Evolutionary conservation across 2,329 filamentous ascomycete genomes (phyloP).

Genomic region (Parascedosporium putredinis): DNA sequence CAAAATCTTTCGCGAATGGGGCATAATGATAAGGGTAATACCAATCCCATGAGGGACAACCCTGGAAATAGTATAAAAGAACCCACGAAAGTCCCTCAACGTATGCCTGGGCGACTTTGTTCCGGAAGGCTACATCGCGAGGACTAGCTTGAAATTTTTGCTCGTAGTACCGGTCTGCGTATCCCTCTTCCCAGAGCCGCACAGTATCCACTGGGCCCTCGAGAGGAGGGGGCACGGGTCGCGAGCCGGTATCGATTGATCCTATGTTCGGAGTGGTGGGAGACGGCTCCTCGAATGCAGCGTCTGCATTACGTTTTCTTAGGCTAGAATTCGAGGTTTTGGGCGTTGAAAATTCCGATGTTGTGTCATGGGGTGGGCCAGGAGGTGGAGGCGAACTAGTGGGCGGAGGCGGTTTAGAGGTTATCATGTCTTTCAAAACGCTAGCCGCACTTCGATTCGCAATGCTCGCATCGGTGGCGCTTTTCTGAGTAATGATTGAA

Average conservation of each 20-base stretch:
- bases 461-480: conserved; percentile 56
- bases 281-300: conserved; percentile 51
- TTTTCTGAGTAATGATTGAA: conserved; percentile 69
- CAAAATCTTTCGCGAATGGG: conserved; percentile 92
- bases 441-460: conserved; percentile 94
- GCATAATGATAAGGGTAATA: conserved; percentile 99
- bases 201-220: conserved; percentile 70
- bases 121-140: conserved; percentile 73
- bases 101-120: conserved; percentile 82
- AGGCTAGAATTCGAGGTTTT: conserved; percentile 23
- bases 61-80: conserved; percentile 92
- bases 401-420: neutral
- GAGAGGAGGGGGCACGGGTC: conserved; percentile 32
- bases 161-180: conserved; percentile 91
- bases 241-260: conserved; percentile 26
- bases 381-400: neutral
- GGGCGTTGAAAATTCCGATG: neutral
- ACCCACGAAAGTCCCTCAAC: conserved; percentile 95
- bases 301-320: conserved; percentile 72
- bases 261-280: conserved; percentile 50
- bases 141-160: conserved; percentile 86
- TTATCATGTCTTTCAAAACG: conserved; percentile 68
- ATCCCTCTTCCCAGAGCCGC: conserved; percentile 88
- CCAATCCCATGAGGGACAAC: conserved; percentile 98
- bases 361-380: neutral